Conservation (phyloP, 805 yeast species). For the Saccharomyces jurei region DNA sequence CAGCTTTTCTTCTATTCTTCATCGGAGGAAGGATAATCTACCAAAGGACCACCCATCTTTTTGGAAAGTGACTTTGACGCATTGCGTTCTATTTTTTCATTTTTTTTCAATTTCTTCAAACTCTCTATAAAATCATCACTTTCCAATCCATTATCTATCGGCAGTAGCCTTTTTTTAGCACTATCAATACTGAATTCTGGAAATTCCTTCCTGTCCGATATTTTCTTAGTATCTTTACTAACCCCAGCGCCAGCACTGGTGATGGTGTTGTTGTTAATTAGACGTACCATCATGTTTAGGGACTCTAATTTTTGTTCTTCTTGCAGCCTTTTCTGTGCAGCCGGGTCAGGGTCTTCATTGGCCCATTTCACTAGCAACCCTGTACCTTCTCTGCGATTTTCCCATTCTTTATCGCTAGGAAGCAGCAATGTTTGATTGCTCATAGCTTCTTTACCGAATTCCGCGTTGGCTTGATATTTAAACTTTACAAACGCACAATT, state of each 20-base stretch:
- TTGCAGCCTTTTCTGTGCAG: slow-evolving; percentile 22
- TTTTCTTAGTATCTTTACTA: not conserved
- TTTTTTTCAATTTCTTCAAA: slow-evolving; percentile 7
- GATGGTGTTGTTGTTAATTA: slow-evolving; percentile 11
- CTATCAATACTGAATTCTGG: not conserved
- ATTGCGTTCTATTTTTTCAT: not conserved
- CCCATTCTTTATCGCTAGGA: slow-evolving; percentile 39
- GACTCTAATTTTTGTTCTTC: slow-evolving; percentile 21
- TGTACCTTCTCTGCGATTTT: slow-evolving; percentile 41
- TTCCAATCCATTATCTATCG: not conserved
- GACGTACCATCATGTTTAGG: slow-evolving; percentile 20
- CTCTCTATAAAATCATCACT: slow-evolving; percentile 3
- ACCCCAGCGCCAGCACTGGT: not conserved
- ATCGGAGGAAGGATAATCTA: slow-evolving; percentile 9
- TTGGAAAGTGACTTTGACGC: not conserved
- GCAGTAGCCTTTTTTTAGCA: not conserved
- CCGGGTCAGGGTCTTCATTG: slow-evolving; percentile 75
- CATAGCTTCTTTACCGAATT: slow-evolving; percentile 95
- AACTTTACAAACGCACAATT: slow-evolving; percentile 76
- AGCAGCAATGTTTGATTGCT: slow-evolving; percentile 61
- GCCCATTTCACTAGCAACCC: slow-evolving; percentile 68
- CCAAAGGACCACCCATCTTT: not conserved
- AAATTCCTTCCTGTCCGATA: not conserved
- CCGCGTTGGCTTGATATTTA: slow-evolving; percentile 64
- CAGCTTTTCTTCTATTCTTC: not conserved